Evolutionary conservation across 2,329 filamentous ascomycete genomes (phyloP).

Genomic region (Phoma sp.): DNA sequence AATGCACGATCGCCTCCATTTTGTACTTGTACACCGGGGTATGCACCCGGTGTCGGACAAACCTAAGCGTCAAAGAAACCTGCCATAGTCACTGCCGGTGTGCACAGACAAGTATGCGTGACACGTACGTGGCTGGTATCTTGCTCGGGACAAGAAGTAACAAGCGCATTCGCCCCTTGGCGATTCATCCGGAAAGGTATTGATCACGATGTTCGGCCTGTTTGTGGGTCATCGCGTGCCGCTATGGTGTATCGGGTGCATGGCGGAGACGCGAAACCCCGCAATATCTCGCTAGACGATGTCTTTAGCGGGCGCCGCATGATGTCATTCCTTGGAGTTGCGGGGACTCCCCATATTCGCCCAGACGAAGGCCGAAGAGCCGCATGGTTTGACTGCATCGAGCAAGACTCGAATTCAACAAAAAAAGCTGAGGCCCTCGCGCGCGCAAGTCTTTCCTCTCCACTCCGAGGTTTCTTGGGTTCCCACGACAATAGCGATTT

Average conservation of each 20-base stretch:
- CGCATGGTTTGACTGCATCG: too few relatives aligned
- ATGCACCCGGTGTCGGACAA: constrained; percentile 12
- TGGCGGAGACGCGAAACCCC: constrained; percentile 13
- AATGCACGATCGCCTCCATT: not conserved
- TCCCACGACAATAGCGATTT: too few relatives aligned
- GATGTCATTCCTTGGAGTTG: constrained; percentile 24
- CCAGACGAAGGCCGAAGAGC: too few relatives aligned
- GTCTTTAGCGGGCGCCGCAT: constrained; percentile 17
- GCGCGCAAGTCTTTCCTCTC: too few relatives aligned
- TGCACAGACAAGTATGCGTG: constrained; percentile 14
- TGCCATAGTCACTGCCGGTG: constrained; percentile 20
- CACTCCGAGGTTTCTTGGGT: too few relatives aligned
- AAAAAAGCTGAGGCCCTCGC: too few relatives aligned
- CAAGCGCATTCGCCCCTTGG: constrained; percentile 16
- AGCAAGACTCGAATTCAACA: too few relatives aligned
- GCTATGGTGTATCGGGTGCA: constrained; percentile 3
- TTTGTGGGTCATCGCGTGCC: constrained; percentile 9
- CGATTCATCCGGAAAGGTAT: constrained; percentile 9
- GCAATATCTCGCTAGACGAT: constrained; percentile 7
- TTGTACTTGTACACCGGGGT: constrained; percentile 10
- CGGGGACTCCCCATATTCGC: not conserved
- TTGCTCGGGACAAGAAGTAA: not conserved
- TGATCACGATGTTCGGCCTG: constrained; percentile 5
- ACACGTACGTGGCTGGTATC: constrained; percentile 35
- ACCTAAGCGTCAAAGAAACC: constrained; percentile 23